Evolutionary conservation across 345 rosid genomes (phyloP), one percentile per base, ranked within the genome.

Genomic region (Eucalyptus viminalis): DNA sequence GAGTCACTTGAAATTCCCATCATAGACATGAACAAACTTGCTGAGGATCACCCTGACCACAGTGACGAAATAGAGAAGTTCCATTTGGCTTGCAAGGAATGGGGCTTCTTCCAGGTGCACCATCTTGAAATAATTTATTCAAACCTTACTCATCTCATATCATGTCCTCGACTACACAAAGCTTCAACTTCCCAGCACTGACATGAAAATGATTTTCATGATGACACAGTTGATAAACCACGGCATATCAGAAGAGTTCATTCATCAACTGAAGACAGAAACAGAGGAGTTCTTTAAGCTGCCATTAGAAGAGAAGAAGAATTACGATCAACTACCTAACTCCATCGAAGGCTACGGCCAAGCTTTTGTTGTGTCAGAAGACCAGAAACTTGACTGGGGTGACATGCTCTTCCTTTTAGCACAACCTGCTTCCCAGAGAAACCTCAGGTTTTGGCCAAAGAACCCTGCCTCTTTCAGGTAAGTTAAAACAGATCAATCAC

Each of bases 41-140:
- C 11, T 58, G 80, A 49, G 7, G 83, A 58, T 67, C 89, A 47
- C 11, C 49, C 14, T 11, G 90, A 85, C 34, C 67, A 87, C 21
- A 87, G 89, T 24, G 80, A 89, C 37, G 96, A 95, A 83, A 43
- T 92, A 49, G 86, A 89, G 22, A 92, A 92, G 40, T 94, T 94
- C 83, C 94, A 95, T 83, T 86, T 40, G 27, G 95, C 97, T 54
- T 95, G 97, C 91, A 93, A 89, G 90, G 90, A 93, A 7, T 93
- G 92, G 92, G 97, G 96, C 56, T 93, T 96, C 92, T 95, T 95
- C 89, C 95, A 95, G 97, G 96, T 91, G 91, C 60, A 60, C 72
- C 25, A 72, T 86, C 44, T 45, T 88, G 87, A 86, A 86, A 21
- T 15, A 37, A 37, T 76, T 76, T 40, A 11, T 21, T 76, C 83